phyloP scores from a whole-genome alignment of 2,329 filamentous ascomycete species.

The Nannizzia gypsea region DNA sequence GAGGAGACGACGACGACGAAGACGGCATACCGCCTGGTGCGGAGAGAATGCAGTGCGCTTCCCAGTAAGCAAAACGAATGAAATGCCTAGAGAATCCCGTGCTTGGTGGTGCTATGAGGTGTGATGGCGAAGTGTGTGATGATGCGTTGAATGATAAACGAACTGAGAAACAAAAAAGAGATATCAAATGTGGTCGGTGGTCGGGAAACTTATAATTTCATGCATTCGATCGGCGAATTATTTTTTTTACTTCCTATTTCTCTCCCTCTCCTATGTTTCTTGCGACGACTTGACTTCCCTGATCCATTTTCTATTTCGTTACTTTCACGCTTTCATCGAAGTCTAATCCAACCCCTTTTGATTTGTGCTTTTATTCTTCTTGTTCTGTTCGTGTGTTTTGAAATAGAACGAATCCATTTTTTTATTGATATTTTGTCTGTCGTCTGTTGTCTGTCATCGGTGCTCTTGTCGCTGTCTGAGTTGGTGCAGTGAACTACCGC shows the following conservation, averaged over 20 bases:
- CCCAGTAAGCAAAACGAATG: constrained; percentile 30
- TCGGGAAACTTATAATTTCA: constrained; percentile 5
- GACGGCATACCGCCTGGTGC: constrained; percentile 37
- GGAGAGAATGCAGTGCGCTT: constrained; percentile 42
- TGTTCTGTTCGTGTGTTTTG: background rate
- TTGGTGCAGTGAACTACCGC: background rate
- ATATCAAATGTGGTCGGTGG: constrained; percentile 4
- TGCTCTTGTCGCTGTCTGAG: background rate
- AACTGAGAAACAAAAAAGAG: constrained; percentile 1
- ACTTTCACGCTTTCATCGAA: background rate
- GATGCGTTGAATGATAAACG: constrained; percentile 5
- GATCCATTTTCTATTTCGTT: constrained; percentile 3
- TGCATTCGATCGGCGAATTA: constrained; percentile 5
- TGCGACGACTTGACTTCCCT: background rate
- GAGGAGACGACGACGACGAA: constrained; percentile 61
- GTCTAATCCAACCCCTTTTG: background rate
- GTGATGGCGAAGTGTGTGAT: background rate
- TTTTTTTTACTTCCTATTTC: constrained; percentile 2
- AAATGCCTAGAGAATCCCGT: background rate
- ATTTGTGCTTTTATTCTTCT: background rate
- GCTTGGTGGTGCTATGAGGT: background rate
- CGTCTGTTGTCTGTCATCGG: background rate
- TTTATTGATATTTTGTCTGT: background rate
- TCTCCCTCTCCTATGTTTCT: constrained; percentile 1
- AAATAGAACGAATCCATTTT: constrained; percentile 4